Percentiles rank a stretch among this genome's conserved stretches.
Conservation (phyloP, 352 stramenopile species). For the Globisporangium yorkense region DNA sequence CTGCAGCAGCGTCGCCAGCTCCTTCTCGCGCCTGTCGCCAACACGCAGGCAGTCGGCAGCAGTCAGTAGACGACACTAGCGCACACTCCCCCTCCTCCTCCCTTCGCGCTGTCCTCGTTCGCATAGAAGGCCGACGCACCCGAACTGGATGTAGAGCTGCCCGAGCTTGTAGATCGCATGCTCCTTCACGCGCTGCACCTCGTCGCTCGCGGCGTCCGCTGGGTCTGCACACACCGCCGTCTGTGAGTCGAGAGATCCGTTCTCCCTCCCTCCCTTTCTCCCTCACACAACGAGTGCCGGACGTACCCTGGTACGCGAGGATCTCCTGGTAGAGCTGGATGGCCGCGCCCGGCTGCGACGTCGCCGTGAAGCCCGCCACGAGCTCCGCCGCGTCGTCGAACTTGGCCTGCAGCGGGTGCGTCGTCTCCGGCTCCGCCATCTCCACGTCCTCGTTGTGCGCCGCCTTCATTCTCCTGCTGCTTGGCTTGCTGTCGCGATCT, state of each 20-base stretch:
- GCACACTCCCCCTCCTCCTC: background rate
- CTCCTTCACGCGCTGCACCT: slow-evolving; percentile 92
- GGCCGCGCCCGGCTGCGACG: slow-evolving; percentile 33
- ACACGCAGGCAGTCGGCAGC: background rate
- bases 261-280: background rate
- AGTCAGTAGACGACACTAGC: background rate
- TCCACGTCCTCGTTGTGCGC: slow-evolving; percentile 51
- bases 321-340: slow-evolving; percentile 69
- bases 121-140: slow-evolving; percentile 22
- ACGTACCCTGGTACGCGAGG: slow-evolving; percentile 47
- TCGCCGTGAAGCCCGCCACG: slow-evolving; percentile 24
- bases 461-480: slow-evolving; percentile 3
- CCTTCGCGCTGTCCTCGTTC: no score
- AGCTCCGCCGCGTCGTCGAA: slow-evolving; percentile 72
- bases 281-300: background rate
- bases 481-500: background rate
- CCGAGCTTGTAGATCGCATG: slow-evolving; percentile 94
- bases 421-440: slow-evolving; percentile 58
- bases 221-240: slow-evolving; percentile 19
- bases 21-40: slow-evolving; percentile 55
- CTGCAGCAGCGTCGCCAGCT: slow-evolving; percentile 80
- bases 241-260: no score
- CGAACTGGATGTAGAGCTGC: slow-evolving; percentile 87
- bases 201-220: slow-evolving; percentile 57
- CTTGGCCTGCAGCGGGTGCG: slow-evolving; percentile 67